Evolutionary conservation across 1,139 yeast species (phyloP).

Genomic region (Hemisphaericaspora xylanilytica): DNA sequence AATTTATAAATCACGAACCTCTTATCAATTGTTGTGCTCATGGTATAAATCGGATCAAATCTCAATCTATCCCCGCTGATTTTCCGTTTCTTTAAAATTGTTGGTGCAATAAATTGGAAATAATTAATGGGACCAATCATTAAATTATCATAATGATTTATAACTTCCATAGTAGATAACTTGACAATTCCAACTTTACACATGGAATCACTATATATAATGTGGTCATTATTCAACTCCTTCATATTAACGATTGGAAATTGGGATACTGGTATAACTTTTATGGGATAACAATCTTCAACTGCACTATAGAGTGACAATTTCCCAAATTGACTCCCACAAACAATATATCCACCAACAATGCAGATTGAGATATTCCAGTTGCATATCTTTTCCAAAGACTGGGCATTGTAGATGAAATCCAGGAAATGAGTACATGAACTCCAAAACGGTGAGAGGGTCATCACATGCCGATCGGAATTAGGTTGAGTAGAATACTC

Average conservation of each 20-base stretch:
- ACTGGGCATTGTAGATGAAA: slow-evolving; percentile 19
- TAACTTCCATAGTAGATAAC: slow-evolving; percentile 18
- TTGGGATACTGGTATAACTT: slow-evolving; percentile 23
- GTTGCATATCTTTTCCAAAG: slow-evolving; percentile 20
- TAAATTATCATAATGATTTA: slow-evolving; percentile 22
- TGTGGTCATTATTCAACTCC: slow-evolving; percentile 19
- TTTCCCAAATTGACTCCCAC: slow-evolving; percentile 38
- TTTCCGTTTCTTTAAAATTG: slow-evolving; percentile 4
- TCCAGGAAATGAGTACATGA: slow-evolving; percentile 18
- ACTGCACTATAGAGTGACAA: slow-evolving; percentile 22
- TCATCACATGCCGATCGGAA: slow-evolving; percentile 19
- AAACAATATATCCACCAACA: slow-evolving; percentile 19
- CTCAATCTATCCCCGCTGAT: slow-evolving; percentile 9
- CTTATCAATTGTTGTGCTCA: slow-evolving; percentile 25
- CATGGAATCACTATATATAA: slow-evolving; percentile 31
- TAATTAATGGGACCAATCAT: slow-evolving; percentile 29
- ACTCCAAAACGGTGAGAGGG: slow-evolving; percentile 23
- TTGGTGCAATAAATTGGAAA: slow-evolving; percentile 9
- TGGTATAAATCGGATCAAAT: slow-evolving; percentile 22
- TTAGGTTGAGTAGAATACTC: slow-evolving; percentile 4
- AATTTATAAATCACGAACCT: slow-evolving; percentile 25
- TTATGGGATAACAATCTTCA: slow-evolving; percentile 17
- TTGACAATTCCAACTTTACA: slow-evolving; percentile 33
- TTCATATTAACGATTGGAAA: slow-evolving; percentile 26
- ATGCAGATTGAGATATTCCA: slow-evolving; percentile 25